Evolutionary conservation across 345 rosid genomes (phyloP).

Genomic region (Pelargonium nanum): DNA sequence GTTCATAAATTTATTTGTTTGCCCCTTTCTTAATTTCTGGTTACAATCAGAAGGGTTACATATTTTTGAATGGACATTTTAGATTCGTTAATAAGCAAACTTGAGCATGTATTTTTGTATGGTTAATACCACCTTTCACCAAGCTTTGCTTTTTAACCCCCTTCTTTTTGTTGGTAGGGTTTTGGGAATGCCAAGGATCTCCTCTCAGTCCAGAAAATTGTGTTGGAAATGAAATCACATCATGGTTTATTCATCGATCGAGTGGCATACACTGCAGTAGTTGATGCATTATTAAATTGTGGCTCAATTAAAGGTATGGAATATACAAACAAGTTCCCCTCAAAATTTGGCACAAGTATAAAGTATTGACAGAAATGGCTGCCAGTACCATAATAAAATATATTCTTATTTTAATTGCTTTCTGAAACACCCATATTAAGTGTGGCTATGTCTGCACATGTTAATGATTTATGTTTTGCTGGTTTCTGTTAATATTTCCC

Average conservation of each 20-base stretch:
- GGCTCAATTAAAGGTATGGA: constrained; percentile 47
- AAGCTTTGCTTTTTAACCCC: background rate
- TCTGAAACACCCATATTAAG: background rate
- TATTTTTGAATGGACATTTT: too few relatives aligned
- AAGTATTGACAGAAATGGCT: background rate
- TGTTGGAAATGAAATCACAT: constrained; percentile 45
- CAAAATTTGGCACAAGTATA: too few relatives aligned
- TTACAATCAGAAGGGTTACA: too few relatives aligned
- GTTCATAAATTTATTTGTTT: too few relatives aligned
- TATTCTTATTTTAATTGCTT: background rate
- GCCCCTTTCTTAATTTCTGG: too few relatives aligned
- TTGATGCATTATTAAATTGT: constrained; percentile 56
- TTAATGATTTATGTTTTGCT: background rate
- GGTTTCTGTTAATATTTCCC: too few relatives aligned
- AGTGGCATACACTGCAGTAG: constrained; percentile 51
- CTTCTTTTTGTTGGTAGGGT: constrained; percentile 34
- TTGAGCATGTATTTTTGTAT: background rate
- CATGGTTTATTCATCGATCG: constrained; percentile 41
- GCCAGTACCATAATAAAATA: background rate
- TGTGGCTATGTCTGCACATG: background rate
- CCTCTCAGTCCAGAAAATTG: constrained; percentile 32
- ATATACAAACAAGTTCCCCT: constrained; percentile 3
- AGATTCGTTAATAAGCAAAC: too few relatives aligned
- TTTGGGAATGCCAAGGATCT: constrained; percentile 46
- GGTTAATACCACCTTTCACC: background rate